These are phyloP conservation scores for Penicillium hesseltinei DNA, from an alignment of 2,329 filamentous ascomycete genomes.

Conservation along the genomic window DNA sequence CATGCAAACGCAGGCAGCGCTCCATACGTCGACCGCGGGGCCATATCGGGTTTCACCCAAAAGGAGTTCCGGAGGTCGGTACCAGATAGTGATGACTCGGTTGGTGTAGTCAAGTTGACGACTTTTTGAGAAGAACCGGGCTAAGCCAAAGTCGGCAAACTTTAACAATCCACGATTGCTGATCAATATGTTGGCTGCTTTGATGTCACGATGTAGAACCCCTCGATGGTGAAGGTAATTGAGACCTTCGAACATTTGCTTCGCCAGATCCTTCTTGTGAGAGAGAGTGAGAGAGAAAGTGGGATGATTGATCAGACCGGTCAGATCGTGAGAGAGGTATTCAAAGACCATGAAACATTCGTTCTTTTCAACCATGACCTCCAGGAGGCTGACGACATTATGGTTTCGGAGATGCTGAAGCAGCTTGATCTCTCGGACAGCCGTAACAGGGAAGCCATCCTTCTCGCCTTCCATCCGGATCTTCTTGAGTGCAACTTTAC, in stretches of 20 bases:
- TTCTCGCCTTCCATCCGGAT: constrained; percentile 99
- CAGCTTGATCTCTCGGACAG: constrained; percentile 93
- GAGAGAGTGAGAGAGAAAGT: constrained; percentile 78
- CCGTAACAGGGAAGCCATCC: constrained; percentile 96
- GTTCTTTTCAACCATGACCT: constrained; percentile 99
- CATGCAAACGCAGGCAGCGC: constrained; percentile 91
- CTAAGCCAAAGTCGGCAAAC: constrained; percentile 91
- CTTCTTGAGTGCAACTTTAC: constrained; percentile 88
- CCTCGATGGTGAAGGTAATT: constrained; percentile 90
- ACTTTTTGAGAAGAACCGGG: constrained; percentile 92
- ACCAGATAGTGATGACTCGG: constrained; percentile 98
- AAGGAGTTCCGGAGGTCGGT: constrained; percentile 84
- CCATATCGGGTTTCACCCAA: constrained; percentile 89
- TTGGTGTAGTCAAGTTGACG: constrained; percentile 95
- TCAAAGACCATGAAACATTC: constrained; percentile 99
- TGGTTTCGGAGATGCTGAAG: constrained; percentile 87
- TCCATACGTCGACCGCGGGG: constrained; percentile 92
- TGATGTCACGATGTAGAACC: constrained; percentile 97
- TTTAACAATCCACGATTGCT: constrained; percentile 87
- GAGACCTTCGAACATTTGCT: constrained; percentile 88
- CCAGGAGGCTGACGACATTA: constrained; percentile 83
- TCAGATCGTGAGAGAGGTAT: constrained; percentile 93
- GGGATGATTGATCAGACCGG: constrained; percentile 90
- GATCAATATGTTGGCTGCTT: constrained; percentile 94
- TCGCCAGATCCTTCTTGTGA: constrained; percentile 90